A percentile compares a stretch with the other conserved stretches of the same genome.
Conservation (phyloP, 1,139 yeast genomes). For the Taphrina populina region DNA sequence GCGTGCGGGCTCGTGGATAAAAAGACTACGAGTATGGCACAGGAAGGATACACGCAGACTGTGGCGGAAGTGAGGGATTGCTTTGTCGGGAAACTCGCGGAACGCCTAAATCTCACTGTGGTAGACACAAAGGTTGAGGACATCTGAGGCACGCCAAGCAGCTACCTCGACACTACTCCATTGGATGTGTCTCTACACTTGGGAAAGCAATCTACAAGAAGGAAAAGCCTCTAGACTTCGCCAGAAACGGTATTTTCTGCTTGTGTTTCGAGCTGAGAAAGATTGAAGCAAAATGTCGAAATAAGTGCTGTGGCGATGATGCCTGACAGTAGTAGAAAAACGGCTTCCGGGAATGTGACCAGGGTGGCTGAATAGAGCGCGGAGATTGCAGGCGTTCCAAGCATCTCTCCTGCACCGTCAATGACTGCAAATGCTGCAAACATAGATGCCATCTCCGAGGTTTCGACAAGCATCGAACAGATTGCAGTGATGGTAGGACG, state of each 20-base stretch:
- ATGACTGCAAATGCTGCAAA: slow-evolving; percentile 13
- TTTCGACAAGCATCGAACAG: slow-evolving; percentile 3
- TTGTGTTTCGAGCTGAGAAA: too few species aligned
- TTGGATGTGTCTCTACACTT: too few species aligned
- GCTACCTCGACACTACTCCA: too few species aligned
- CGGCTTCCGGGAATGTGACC: slow-evolving; percentile 2
- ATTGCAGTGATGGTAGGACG: not conserved
- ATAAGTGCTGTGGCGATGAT: not conserved
- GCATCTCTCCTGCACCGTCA: slow-evolving; percentile 6
- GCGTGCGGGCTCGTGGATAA: slow-evolving; percentile 83
- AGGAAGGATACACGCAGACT: slow-evolving; percentile 7
- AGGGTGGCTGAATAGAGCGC: slow-evolving; percentile 12
- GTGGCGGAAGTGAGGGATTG: not conserved
- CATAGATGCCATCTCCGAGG: not conserved
- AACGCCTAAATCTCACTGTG: not conserved
- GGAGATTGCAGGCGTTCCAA: slow-evolving; percentile 2
- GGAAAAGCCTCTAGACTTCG: too few species aligned
- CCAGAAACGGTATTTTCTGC: too few species aligned
- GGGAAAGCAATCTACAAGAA: too few species aligned
- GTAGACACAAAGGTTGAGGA: not conserved
- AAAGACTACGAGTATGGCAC: slow-evolving; percentile 53
- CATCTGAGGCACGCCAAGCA: not conserved
- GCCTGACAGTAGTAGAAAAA: too few species aligned
- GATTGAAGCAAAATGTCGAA: too few species aligned
- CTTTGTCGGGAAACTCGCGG: slow-evolving; percentile 4